phyloP scores from a whole-genome alignment of 495 filamentous ascomycete genomes.

The Aspergillus hancockii region DNA sequence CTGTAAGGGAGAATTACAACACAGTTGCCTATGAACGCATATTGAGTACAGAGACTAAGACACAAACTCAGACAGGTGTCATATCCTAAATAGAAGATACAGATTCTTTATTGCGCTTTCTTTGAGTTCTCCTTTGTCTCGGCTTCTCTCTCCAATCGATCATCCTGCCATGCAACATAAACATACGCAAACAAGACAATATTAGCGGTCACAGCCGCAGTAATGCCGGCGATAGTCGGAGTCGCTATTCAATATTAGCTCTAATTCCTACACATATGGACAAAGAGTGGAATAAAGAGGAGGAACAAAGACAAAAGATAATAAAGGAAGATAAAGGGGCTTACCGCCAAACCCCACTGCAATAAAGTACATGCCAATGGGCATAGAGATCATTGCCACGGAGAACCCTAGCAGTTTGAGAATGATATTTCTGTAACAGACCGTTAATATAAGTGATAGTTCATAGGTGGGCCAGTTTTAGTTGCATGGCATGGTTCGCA shows the following conservation, averaged over 20 bases:
- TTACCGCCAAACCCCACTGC: slow-evolving; percentile 79
- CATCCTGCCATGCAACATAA: slow-evolving; percentile 87
- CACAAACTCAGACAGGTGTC: background rate
- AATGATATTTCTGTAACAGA: slow-evolving; percentile 70
- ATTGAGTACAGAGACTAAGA: slow-evolving; percentile 9
- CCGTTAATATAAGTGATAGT: background rate
- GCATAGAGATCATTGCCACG: slow-evolving; percentile 81
- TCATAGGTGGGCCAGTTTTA: slow-evolving; percentile 2
- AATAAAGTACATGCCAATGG: slow-evolving; percentile 84
- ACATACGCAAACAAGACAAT: slow-evolving; percentile 89
- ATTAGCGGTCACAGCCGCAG: slow-evolving; percentile 88
- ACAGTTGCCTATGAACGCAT: slow-evolving; percentile 9
- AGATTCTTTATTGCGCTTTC: slow-evolving; percentile 56
- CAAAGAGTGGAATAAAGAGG: background rate
- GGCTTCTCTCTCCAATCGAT: slow-evolving; percentile 65
- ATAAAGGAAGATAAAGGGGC: slow-evolving; percentile 11
- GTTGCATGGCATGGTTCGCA: background rate
- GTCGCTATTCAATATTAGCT: slow-evolving; percentile 60
- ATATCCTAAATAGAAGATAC: slow-evolving; percentile 13
- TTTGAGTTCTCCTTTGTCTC: slow-evolving; percentile 56
- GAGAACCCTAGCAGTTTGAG: slow-evolving; percentile 88
- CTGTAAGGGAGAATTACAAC: background rate
- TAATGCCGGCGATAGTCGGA: slow-evolving; percentile 78
- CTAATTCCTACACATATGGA: background rate
- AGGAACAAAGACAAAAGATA: background rate